Conservation (phyloP, 805 yeast genomes). For the Komagataella populi region DNA sequence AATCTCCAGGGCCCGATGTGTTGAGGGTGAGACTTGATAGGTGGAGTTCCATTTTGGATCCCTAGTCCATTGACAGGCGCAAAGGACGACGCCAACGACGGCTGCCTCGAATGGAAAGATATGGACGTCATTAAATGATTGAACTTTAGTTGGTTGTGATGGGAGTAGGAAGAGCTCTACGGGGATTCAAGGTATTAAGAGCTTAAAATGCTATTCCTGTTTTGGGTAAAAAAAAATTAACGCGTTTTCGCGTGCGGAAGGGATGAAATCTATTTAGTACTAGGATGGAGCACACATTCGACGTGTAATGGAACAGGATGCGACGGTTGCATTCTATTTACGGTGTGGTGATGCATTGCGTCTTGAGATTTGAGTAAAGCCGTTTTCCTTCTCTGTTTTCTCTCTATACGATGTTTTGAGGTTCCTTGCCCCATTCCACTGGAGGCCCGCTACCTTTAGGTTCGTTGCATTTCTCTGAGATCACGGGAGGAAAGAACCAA, state of each 20-base stretch:
- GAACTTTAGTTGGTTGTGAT: background rate
- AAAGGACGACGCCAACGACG: constrained; percentile 2
- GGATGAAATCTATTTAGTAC: background rate
- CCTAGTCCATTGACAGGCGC: constrained; percentile 3
- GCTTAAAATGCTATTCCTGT: background rate
- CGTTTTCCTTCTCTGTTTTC: background rate
- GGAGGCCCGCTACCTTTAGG: background rate
- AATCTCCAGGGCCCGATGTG: constrained; percentile 90
- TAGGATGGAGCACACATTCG: background rate
- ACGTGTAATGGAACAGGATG: background rate
- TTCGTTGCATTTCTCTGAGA: background rate
- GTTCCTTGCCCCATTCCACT: background rate
- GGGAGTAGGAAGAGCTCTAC: background rate
- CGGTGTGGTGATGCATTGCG: background rate
- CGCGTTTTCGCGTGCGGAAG: background rate
- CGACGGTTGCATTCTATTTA: background rate
- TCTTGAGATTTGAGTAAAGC: background rate
- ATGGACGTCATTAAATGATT: background rate
- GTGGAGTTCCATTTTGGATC: background rate
- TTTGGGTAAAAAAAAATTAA: background rate
- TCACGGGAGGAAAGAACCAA: constrained; percentile 10
- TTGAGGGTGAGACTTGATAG: constrained; percentile 27
- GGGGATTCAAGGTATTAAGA: background rate
- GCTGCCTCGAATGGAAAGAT: constrained; percentile 2
- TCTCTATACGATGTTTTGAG: background rate